phyloP scores from a whole-genome alignment of 257 asterid species.

The Lantana camara region DNA sequence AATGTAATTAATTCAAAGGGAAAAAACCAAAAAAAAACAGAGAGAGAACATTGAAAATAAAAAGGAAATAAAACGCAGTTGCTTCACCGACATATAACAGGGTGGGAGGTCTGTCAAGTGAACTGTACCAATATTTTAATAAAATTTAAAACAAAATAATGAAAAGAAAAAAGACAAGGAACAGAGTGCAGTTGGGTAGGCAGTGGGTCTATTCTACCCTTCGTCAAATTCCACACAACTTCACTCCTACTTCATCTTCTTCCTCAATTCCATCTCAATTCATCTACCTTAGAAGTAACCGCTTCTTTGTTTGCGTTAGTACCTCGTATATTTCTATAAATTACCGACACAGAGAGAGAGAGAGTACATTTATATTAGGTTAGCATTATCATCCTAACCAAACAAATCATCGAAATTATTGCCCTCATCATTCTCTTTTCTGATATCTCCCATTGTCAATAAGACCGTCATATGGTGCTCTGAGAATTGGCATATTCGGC shows the following conservation, averaged over 20 bases:
- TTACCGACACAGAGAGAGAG: background rate
- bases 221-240: constrained; percentile 48
- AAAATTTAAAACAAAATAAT: too few relatives aligned
- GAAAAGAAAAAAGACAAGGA: constrained; percentile 26
- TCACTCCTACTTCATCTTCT: constrained; percentile 43
- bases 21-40: too few relatives aligned
- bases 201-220: constrained; percentile 46
- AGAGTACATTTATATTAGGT: background rate
- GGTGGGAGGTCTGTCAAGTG: too few relatives aligned
- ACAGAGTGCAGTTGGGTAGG: constrained; percentile 45
- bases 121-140: too few relatives aligned
- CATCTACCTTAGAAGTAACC: background rate
- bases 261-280: constrained; percentile 28
- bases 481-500: background rate
- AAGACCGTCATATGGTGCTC: background rate
- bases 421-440: background rate
- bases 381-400: constrained; percentile 1
- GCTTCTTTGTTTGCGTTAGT: background rate
- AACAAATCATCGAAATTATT: background rate
- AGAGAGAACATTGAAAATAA: too few relatives aligned
- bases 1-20: too few relatives aligned
- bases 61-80: too few relatives aligned
- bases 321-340: background rate
- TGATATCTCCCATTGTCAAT: constrained; percentile 11
- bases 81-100: too few relatives aligned